Base-by-base conservation (phyloP, 345 rosid species). In the Salix brachista region DNA sequence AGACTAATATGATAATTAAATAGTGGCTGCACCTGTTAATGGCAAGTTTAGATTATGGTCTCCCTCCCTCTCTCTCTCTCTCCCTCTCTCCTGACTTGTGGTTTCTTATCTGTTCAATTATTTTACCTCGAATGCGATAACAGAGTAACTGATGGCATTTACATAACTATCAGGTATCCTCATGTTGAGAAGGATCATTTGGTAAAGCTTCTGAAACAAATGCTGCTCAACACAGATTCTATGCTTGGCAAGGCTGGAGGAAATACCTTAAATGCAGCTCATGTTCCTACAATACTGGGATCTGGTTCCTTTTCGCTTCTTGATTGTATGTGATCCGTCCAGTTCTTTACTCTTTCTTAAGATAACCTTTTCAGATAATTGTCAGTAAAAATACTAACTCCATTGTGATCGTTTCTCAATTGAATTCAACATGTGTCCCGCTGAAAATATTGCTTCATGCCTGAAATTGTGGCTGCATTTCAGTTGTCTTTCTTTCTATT, bases 131-230 rank as follows among this genome's bases (percentile, higher is more conserved):
- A 65, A 69, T 70, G 30, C 13, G 37, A 46, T 44, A 46, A 36
- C 70, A 25, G 52, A 18, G 36, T 67, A 62, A 26, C 67, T 78
- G 67, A 30, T 75, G 54, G 75, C 66, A 71, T 77, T 78, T 78
- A 71, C 81, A 52, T 73, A 70, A 78, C 80, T 67, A 69, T 56
- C 52, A 80, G 83, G 83, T 76, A 80, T 66, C 76, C 79, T 54
- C 76, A 80, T 67, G 75, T 80, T 56, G 79, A 75, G 67, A 80
- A 76, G 64, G 83, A 80, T 71, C 83, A 80, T 80, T 72, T 80
- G 83, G 69, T 80, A 76, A 80, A 80, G 56, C 83, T 80, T 80
- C 48, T 80, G 79, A 80, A 80, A 75, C 83, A 80, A 76, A 68
- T 80, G 67, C 73, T 80, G 17, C 67, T 65, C 69, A 67, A 75